Base-by-base conservation (phyloP, 768 basidiomycete species). In the Russula emetica region DNA sequence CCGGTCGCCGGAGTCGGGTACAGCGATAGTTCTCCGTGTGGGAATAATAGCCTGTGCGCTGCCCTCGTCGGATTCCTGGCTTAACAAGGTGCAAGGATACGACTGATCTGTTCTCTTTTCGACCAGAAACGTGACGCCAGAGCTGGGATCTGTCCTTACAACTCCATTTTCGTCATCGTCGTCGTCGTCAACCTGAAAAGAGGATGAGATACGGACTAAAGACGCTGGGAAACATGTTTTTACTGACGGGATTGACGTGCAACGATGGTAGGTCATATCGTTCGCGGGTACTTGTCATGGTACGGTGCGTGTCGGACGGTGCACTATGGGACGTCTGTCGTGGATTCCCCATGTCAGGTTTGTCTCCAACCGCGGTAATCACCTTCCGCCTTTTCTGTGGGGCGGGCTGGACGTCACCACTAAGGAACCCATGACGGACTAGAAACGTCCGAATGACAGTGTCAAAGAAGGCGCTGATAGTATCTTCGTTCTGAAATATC, bases 41-140 rank as follows among this genome's bases (percentile, higher is more conserved):
- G 69, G 60, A 28, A 69, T 66, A 42, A 66, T 66, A 66, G 40
- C 58, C 58, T 32, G 63, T 67, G 49, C n/a, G 45, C 10, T 69
- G 30, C 53, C 58, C 28, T 45, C 66, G 8, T 40, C 51, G 20
- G 47, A 50, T 26, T n/a, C 50, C 14, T 36, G 58, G 45, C 68
- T 62, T 45, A 69, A 64, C 40, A 66, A 66, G 28, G 67, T 65
- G 64, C 73, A 74, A 34, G 74, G 75, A 72, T 79, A 78, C 9
- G 87, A 90, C 71, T 90, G 84, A 11, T 89, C 88, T 11, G 87
- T 90, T 57, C 83, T 79, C n/a, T 73, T 71, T 70, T 94, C 83
- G 18, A 92, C 74, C n/a, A 82, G 62, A 70, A 85, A 87, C 2
- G 72, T 74, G 70, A 84, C 76, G 16, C 83, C 80, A 5, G 85